These are phyloP conservation scores for Yarrowia porcina DNA, from an alignment of 805 yeast genomes.

Conservation along the genomic window DNA sequence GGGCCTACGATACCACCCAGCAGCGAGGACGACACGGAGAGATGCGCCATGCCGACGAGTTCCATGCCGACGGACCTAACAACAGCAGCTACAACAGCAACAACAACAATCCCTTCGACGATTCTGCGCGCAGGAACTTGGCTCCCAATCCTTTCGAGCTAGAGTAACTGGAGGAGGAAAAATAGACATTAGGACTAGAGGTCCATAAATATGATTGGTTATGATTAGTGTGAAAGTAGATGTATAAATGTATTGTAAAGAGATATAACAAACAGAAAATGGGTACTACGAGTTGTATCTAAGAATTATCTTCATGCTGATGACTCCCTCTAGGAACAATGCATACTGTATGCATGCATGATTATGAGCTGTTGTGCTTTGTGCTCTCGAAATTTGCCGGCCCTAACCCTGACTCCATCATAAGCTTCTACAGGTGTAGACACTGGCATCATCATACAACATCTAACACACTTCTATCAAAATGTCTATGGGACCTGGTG, in stretches of 20 bases:
- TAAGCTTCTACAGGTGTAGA: background rate
- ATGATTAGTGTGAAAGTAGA: background rate
- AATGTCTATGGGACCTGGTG: slow-evolving; percentile 24
- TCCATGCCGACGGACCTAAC: background rate
- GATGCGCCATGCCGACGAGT: slow-evolving; percentile 35
- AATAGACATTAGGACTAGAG: background rate
- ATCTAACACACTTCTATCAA: background rate
- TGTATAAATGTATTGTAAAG: no score
- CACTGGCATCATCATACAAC: background rate
- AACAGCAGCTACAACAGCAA: background rate
- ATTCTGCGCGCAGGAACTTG: slow-evolving; percentile 5
- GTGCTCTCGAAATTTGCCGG: background rate
- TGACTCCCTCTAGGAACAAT: no score
- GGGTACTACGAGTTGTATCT: no score
- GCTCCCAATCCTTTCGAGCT: slow-evolving; percentile 22
- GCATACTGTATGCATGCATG: background rate
- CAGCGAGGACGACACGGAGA: slow-evolving; percentile 73
- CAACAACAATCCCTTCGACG: slow-evolving; percentile 17
- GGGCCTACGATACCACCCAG: slow-evolving; percentile 94
- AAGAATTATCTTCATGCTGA: no score
- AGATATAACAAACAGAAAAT: no score
- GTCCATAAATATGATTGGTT: background rate
- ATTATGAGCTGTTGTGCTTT: slow-evolving; percentile 5
- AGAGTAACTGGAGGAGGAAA: slow-evolving; percentile 4
- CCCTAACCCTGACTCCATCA: slow-evolving; percentile 9